Evolutionary conservation across 2,329 filamentous ascomycete species (phyloP).

Genomic region (Trichoderma citrinoviride): DNA sequence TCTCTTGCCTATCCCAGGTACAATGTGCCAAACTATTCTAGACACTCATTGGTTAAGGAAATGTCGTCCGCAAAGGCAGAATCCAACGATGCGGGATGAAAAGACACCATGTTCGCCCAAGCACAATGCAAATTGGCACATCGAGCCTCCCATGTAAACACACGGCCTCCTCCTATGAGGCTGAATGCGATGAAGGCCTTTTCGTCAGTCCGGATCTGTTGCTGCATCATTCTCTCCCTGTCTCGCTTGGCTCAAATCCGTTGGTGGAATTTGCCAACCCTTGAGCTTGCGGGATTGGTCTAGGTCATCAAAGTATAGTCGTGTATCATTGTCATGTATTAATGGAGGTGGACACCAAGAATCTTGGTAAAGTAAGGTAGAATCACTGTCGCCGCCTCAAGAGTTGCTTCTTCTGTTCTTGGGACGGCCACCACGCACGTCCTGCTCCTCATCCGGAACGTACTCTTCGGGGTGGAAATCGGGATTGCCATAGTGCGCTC

Average conservation of each 20-base stretch:
- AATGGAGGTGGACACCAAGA: background rate
- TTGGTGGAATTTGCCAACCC: background rate
- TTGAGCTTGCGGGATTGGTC: too few species aligned
- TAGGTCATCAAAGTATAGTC: too few species aligned
- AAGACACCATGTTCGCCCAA: background rate
- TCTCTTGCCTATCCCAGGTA: background rate
- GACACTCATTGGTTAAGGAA: background rate
- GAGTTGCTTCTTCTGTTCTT: slow-evolving; percentile 21
- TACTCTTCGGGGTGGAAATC: slow-evolving; percentile 48
- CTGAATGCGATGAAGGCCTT: background rate
- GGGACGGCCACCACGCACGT: slow-evolving; percentile 31
- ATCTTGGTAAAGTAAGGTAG: background rate
- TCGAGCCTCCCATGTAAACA: background rate
- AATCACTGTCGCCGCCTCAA: background rate
- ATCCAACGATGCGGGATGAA: background rate
- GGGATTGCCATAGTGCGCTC: slow-evolving; percentile 65
- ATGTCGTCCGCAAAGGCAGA: background rate
- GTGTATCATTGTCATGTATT: too few species aligned
- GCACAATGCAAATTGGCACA: background rate
- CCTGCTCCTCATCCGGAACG: slow-evolving; percentile 41
- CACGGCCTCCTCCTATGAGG: background rate
- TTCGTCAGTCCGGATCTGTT: background rate
- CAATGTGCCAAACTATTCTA: background rate
- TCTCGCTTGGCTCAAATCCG: background rate
- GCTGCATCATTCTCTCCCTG: background rate